phyloP scores from a whole-genome alignment of 345 rosid species.

The Eucalyptus rudis region DNA sequence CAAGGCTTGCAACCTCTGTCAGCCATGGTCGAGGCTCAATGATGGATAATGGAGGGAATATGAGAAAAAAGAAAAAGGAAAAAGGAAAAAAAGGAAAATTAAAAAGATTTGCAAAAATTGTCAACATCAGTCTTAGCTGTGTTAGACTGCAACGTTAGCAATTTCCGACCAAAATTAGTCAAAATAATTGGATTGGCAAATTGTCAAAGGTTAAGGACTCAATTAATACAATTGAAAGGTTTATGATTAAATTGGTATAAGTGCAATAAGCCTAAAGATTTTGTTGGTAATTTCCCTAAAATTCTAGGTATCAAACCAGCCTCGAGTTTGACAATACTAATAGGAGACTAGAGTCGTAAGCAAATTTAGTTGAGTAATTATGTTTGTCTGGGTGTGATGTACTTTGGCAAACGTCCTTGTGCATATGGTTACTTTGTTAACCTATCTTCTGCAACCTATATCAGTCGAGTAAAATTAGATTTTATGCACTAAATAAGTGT shows the following conservation, averaged over 20 bases:
- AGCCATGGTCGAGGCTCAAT: not conserved
- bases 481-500: not conserved
- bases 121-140: too few relatives aligned
- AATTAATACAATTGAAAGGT: not conserved
- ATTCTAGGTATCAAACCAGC: not conserved
- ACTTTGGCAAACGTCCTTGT: not conserved
- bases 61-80: not conserved
- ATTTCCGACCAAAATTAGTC: not conserved
- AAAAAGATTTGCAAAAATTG: too few relatives aligned
- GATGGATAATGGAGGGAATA: not conserved
- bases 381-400: not conserved
- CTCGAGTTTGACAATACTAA: not conserved
- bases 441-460: not conserved
- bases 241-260: too few relatives aligned
- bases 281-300: not conserved
- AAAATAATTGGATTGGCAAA: not conserved
- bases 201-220: not conserved
- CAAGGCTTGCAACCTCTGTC: not conserved
- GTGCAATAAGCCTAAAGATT: not conserved
- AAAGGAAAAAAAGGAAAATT: too few relatives aligned
- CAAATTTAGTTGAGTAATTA: not conserved
- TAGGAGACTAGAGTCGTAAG: not conserved
- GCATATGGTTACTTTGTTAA: not conserved
- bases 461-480: not conserved
- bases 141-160: not conserved